Base-by-base conservation (phyloP, 257 asterid genomes). In the Asclepias syriaca region DNA sequence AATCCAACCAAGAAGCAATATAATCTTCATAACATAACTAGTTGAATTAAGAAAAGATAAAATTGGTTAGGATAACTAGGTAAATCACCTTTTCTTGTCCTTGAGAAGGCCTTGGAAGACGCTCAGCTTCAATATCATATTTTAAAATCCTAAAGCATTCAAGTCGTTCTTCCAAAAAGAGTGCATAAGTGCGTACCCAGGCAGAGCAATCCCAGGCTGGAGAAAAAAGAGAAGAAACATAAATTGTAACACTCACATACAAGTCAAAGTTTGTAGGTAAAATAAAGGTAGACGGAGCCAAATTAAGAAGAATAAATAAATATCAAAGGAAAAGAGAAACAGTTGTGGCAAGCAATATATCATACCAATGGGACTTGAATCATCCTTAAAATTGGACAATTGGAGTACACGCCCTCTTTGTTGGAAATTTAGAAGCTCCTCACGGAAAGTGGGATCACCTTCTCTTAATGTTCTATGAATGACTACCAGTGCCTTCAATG, bases 191-290 rank as follows among this genome's bases (percentile, higher is more conserved):
- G 68, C 98, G 87, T 40, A 90, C 96, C 98, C 98, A 91, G 21
- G 87, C 98, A 78, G 97, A 91, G 83, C 89, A 93, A 79, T 93
- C 98, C 98, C 98, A 93, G 54, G 98, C 98, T 93, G 87, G 55
- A 71, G 75, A 12, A 72, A 18, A 32, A 74, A 43, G n/a, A 10
- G 27, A 66, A 32, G 37, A 37, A n/a, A 7, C 61, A 48, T 34
- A 51, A 24, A 22, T 49, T n/a, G 27, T 7, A 71, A 27, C 50
- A 50, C 7, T 29, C 14, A 22, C 21, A 15, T 66, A 13, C 6
- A 46, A 27, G 8, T n/a, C 18, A 43, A 56, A 68, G 6, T 40
- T 5, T 19, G 64, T 14, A 18, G 61, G 27, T 51, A 50, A 32
- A 50, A 7, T 49, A 39, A 8, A 43, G 49, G 56, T 61, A 53